Evolutionary conservation across 352 stramenopile species (phyloP), one percentile per base, ranked within the genome.

Genomic region (Globisporangium heterothallicum): DNA sequence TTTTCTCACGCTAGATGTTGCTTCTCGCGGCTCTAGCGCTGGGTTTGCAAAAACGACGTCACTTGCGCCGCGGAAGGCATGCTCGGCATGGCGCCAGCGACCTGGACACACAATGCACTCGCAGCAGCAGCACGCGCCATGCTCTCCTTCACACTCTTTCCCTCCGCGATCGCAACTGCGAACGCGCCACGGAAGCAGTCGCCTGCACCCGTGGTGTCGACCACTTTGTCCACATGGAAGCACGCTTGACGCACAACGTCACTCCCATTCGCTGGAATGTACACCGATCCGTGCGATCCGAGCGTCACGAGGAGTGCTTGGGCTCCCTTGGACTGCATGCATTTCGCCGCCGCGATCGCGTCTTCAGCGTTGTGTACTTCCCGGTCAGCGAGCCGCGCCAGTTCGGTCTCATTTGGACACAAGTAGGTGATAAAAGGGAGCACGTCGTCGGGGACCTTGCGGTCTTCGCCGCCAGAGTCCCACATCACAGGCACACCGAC

Each of bases 361-460:
- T 86, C 64, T 1, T 86, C 68, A 1, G 49, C 52, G 12, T 48
- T 78, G 10, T 67, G 64, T 5, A 88, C 74, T 13, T 61, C 41
- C 1, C 53, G 54, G 6, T 69, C 62, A 1, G 67, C 67, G 45
- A 87, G 52, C 0, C 73, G 62, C 25, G 72, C 72, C 21, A 93
- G 59, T 46, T 93, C 82, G 3, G 78, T 93, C 47, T 93, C 82
- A 43, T 93, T 93, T 2, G 82, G 82, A 30, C 78, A 89, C 13
- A 93, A 36, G 53, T 68, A 88, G 3, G 74, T 80, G 42, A 92
- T 64, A 22, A 67, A 45, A 19, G 66, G 72, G 18, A 93, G 58
- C 6, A 90, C 18, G 1, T 86, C 72, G 8, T 61, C 58, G 19
- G 73, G 66, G 42, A 93, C 73, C 2, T 64, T 46, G 10, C 63